Conservation (phyloP, 176 grass and related monocot genomes). For the Aegilops umbellulata region DNA sequence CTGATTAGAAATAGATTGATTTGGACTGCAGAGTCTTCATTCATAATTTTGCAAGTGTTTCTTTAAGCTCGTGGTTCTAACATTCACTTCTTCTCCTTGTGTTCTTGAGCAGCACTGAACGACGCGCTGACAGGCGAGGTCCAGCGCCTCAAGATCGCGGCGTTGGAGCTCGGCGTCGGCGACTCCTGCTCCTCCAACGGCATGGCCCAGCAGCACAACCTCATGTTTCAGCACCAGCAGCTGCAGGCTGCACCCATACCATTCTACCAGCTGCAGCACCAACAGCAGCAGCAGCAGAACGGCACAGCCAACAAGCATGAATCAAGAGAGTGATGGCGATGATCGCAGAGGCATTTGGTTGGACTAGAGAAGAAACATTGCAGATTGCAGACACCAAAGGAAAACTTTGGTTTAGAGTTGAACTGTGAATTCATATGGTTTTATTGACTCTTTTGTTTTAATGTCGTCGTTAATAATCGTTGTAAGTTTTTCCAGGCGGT, state of each 20-base stretch:
- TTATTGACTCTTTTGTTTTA: conserved; percentile 58
- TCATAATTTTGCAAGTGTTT: background rate
- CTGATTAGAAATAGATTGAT: background rate
- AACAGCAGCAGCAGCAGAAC: conserved; percentile 47
- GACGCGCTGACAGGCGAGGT: conserved; percentile 83
- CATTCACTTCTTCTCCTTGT: background rate
- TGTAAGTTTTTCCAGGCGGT: conserved; percentile 46
- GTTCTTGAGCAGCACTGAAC: conserved; percentile 65
- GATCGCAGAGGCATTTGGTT: background rate
- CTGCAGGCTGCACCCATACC: conserved; percentile 46
- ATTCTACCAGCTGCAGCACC: conserved; percentile 58
- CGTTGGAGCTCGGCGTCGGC: conserved; percentile 46
- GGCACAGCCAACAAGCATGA: conserved; percentile 45
- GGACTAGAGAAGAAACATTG: background rate
- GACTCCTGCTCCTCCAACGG: conserved; percentile 62
- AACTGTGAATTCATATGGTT: conserved; percentile 33
- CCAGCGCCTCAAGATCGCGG: conserved; percentile 76
- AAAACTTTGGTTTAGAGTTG: conserved; percentile 10
- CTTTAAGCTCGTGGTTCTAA: background rate
- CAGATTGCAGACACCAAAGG: background rate
- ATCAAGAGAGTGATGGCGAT: conserved; percentile 33
- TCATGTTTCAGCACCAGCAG: conserved; percentile 57
- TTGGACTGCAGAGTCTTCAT: background rate
- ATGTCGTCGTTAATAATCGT: conserved; percentile 46
- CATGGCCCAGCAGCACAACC: conserved; percentile 63